Evolutionary conservation across 768 basidiomycete species (phyloP).

Genomic region (Agrocybe praecox): DNA sequence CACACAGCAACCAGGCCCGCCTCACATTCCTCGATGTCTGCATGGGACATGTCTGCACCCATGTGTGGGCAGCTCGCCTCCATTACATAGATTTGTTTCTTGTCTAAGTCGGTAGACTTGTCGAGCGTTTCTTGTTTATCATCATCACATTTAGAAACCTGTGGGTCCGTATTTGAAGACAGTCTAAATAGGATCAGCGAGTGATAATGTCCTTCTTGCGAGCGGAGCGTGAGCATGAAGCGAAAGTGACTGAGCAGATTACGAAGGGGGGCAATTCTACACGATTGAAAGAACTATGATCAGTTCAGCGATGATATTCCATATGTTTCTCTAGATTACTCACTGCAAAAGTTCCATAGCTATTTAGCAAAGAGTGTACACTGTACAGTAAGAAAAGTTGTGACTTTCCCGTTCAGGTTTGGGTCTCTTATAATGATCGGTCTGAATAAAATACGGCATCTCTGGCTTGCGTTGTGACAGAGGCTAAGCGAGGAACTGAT

Average conservation of each 20-base stretch:
- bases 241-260: slow-evolving; percentile 57
- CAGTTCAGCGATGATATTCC: not conserved
- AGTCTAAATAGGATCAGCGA: slow-evolving; percentile 69
- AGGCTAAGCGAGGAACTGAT: too few relatives aligned
- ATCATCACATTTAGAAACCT: not conserved
- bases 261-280: slow-evolving; percentile 46
- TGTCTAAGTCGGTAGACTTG: slow-evolving; percentile 11
- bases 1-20: slow-evolving; percentile 65
- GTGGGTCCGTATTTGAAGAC: slow-evolving; percentile 29
- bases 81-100: slow-evolving; percentile 71
- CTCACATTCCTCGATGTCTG: slow-evolving; percentile 75
- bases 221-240: slow-evolving; percentile 62
- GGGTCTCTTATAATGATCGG: too few relatives aligned
- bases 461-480: too few relatives aligned
- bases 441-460: too few relatives aligned
- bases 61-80: slow-evolving; percentile 81
- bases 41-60: slow-evolving; percentile 79
- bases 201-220: slow-evolving; percentile 57
- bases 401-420: too few relatives aligned
- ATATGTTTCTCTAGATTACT: slow-evolving; percentile 5
- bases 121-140: not conserved
- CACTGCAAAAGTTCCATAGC: slow-evolving; percentile 25
- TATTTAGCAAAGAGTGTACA: not conserved
- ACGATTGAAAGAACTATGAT: not conserved
- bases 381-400: not conserved